Percentiles rank a stretch among this genome's conserved stretches.
Conservation (phyloP, 2,329 filamentous ascomycete species). For the Sporothrix brunneoviolacea region DNA sequence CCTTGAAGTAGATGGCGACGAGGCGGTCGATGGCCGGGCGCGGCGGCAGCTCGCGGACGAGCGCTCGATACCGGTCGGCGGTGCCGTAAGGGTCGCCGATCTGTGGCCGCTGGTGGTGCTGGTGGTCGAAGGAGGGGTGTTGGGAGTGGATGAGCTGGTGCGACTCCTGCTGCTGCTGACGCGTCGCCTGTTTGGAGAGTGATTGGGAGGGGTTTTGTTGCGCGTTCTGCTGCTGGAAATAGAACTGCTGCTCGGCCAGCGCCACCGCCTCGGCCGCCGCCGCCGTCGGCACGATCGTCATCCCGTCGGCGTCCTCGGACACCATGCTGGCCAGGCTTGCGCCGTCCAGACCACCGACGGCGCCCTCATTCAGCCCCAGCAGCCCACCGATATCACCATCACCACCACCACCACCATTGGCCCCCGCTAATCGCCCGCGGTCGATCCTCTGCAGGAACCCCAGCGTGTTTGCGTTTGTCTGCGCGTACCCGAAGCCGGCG, state of each 20-base stretch:
- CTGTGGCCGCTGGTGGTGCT: conserved; percentile 16
- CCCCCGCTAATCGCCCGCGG: conserved; percentile 22
- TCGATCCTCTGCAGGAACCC: conserved; percentile 51
- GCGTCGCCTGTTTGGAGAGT: background rate
- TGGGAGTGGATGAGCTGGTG: conserved; percentile 4
- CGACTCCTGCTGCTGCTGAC: conserved; percentile 1
- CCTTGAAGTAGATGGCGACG: conserved; percentile 46
- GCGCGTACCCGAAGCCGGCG: conserved; percentile 49
- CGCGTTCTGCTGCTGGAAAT: conserved; percentile 5
- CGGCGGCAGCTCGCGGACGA: conserved; percentile 52
- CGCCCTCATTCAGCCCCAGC: conserved; percentile 24
- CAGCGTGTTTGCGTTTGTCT: conserved; percentile 45
- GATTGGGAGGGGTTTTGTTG: background rate
- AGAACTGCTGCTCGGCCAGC: conserved; percentile 8
- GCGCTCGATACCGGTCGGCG: conserved; percentile 51
- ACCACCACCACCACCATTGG: background rate
- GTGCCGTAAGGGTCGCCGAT: conserved; percentile 35
- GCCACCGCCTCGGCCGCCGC: conserved; percentile 6
- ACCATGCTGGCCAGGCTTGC: conserved; percentile 10
- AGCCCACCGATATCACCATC: background rate
- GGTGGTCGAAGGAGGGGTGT: conserved; percentile 8
- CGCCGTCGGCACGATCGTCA: background rate
- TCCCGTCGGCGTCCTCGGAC: background rate
- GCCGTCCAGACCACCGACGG: background rate
- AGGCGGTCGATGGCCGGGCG: conserved; percentile 49